phyloP scores from a whole-genome alignment of 1,284 basidiomycete species.

The Hemileia vastatrix region DNA sequence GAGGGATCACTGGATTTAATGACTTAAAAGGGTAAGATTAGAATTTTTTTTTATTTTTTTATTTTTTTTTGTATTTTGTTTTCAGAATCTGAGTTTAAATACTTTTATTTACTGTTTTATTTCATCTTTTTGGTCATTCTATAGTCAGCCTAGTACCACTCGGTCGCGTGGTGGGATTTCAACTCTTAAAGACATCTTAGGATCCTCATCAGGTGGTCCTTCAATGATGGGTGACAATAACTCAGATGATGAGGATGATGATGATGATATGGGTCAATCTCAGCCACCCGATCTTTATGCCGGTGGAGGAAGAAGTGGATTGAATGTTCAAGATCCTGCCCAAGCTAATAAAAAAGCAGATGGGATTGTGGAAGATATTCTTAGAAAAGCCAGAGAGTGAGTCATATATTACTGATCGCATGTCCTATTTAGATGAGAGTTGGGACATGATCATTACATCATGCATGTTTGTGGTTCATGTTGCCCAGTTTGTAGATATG shows the following conservation, averaged over 20 bases:
- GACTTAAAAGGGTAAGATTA: slow-evolving; percentile 15
- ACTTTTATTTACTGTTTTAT: background rate
- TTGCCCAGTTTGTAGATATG: background rate
- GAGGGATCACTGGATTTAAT: slow-evolving; percentile 16
- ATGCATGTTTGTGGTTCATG: background rate
- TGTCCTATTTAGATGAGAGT: background rate
- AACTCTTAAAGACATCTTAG: slow-evolving; percentile 18
- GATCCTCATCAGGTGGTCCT: slow-evolving; percentile 15
- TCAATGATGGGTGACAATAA: slow-evolving; percentile 24
- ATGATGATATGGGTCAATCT: slow-evolving; percentile 33
- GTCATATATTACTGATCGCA: slow-evolving; percentile 32
- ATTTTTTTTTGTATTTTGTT: background rate
- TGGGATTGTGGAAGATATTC: slow-evolving; percentile 65
- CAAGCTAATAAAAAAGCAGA: slow-evolving; percentile 53
- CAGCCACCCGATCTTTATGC: slow-evolving; percentile 41
- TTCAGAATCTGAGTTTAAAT: background rate
- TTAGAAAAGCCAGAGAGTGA: slow-evolving; percentile 70
- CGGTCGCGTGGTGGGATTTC: slow-evolving; percentile 14
- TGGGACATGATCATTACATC: background rate
- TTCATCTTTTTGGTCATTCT: slow-evolving; percentile 6
- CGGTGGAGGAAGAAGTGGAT: slow-evolving; percentile 56
- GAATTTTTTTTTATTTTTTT: too few species aligned
- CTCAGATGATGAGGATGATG: slow-evolving; percentile 32
- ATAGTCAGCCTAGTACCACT: background rate
- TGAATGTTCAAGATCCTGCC: slow-evolving; percentile 75